Conservation (phyloP, 2,329 filamentous ascomycete genomes). For the Pleurostoma richardsiae region DNA sequence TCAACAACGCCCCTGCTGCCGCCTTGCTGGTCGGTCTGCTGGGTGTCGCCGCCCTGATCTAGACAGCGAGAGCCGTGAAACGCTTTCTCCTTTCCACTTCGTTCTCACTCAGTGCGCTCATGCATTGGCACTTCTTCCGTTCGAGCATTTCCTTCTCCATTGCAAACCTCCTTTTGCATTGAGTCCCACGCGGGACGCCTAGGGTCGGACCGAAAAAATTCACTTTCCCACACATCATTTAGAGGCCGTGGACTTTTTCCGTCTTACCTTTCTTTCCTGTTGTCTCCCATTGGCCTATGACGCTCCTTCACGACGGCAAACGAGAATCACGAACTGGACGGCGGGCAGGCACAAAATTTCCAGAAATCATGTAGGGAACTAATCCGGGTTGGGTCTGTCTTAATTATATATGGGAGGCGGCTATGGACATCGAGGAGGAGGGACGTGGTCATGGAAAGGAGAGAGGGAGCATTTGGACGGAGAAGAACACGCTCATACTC, state of each 20-base stretch:
- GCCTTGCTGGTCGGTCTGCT: slow-evolving; percentile 31
- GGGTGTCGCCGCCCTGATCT: slow-evolving; percentile 31
- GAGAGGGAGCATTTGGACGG: background rate
- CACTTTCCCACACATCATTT: too few species aligned
- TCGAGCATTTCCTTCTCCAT: background rate
- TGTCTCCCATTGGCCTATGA: background rate
- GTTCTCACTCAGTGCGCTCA: background rate
- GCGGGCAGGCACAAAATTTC: background rate
- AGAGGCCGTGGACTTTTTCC: too few species aligned
- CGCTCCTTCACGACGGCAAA: background rate
- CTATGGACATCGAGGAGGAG: background rate
- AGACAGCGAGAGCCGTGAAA: slow-evolving; percentile 1
- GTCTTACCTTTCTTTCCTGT: background rate
- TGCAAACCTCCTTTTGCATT: background rate
- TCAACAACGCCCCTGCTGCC: slow-evolving; percentile 24
- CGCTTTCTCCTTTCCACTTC: background rate
- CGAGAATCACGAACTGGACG: background rate
- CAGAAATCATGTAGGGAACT: background rate
- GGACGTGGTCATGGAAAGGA: background rate
- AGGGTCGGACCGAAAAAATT: background rate
- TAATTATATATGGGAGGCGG: background rate
- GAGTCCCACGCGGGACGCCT: background rate
- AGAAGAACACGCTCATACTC: too few species aligned
- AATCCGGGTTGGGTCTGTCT: background rate
- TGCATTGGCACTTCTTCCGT: background rate